These are phyloP conservation scores for Bretziella fagacearum DNA, from an alignment of 2,329 filamentous ascomycete genomes.

Conservation along the genomic window DNA sequence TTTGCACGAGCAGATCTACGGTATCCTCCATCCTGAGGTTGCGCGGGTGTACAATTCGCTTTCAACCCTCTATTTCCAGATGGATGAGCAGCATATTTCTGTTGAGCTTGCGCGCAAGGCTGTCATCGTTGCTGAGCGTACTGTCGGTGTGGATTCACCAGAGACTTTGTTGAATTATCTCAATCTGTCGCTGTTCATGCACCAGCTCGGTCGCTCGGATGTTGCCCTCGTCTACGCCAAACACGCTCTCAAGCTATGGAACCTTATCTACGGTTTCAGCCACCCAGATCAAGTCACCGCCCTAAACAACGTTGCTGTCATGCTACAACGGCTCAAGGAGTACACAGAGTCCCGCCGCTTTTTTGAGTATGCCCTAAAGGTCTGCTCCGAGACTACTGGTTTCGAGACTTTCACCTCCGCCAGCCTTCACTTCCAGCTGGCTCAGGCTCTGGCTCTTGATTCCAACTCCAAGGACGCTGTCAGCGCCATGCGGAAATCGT, in stretches of 20 bases:
- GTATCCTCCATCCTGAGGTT: conserved; percentile 90
- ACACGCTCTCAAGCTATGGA: conserved; percentile 90
- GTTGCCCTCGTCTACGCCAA: conserved; percentile 75
- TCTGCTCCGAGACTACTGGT: conserved; percentile 82
- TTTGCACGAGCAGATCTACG: conserved; percentile 95
- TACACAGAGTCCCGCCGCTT: conserved; percentile 90
- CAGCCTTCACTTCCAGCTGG: conserved; percentile 90
- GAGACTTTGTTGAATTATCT: conserved; percentile 93
- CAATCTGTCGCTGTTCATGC: conserved; percentile 85
- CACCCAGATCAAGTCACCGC: conserved; percentile 98
- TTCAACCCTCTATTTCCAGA: conserved; percentile 89
- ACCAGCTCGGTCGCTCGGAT: conserved; percentile 79
- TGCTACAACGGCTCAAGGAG: conserved; percentile 89
- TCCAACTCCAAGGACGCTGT: conserved; percentile 86
- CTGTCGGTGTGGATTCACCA: conserved; percentile 78
- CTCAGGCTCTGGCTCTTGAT: conserved; percentile 88
- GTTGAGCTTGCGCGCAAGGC: conserved; percentile 93
- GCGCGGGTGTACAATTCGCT: conserved; percentile 87
- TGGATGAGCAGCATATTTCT: conserved; percentile 94
- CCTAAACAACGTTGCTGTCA: conserved; percentile 95
- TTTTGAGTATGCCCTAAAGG: conserved; percentile 83
- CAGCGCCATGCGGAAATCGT: conserved; percentile 85
- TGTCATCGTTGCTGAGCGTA: conserved; percentile 88
- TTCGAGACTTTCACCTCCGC: conserved; percentile 83
- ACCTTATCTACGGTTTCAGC: conserved; percentile 82